A percentile compares a stretch with the other conserved stretches of the same genome.
Evolutionary conservation across 208 protist genomes (phyloP).

Genomic region (Trypanosomatidae sp.): DNA sequence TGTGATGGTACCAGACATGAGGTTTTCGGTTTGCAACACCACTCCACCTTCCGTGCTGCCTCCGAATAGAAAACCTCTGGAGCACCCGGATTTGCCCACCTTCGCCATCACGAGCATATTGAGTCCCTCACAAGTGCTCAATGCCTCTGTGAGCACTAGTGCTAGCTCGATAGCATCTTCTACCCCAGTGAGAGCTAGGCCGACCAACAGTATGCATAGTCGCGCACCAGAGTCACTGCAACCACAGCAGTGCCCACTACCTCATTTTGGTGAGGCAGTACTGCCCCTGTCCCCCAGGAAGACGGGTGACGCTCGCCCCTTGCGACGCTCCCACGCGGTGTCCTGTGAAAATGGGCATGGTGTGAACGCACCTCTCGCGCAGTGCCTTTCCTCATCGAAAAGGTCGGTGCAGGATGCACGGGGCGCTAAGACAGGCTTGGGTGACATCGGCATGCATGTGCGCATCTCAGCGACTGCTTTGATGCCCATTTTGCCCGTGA

Average conservation of each 20-base stretch:
- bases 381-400: neutral
- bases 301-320: neutral
- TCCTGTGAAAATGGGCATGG: neutral
- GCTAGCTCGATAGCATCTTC: neutral
- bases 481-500: neutral
- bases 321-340: neutral
- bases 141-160: neutral
- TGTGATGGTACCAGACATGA: neutral
- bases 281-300: neutral
- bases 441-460: too few relatives aligned
- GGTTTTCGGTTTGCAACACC: neutral
- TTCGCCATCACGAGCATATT: neutral
- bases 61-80: neutral
- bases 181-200: neutral
- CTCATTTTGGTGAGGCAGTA: neutral
- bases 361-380: neutral
- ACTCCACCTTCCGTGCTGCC: neutral
- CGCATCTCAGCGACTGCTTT: neutral
- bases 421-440: neutral
- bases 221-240: neutral
- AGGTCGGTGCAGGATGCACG: neutral
- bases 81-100: too few relatives aligned
- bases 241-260: neutral
- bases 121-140: neutral
- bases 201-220: neutral